phyloP scores from a whole-genome alignment of 176 grass and related monocot genomes.

The Rhipidocladum racemiflorum region DNA sequence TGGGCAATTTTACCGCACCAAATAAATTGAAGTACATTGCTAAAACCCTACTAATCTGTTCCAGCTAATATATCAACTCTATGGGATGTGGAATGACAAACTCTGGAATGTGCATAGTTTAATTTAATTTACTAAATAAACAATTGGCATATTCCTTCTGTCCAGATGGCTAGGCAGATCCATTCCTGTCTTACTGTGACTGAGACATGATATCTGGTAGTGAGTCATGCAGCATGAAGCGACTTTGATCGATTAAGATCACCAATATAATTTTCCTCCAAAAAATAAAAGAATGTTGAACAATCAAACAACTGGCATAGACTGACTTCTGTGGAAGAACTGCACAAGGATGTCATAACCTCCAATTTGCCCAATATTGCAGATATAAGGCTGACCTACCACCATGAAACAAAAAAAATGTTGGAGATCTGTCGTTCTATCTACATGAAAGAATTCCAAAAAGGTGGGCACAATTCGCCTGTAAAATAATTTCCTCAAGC shows the following conservation, averaged over 20 bases:
- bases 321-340: not conserved
- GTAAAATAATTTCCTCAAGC: not conserved
- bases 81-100: not conserved
- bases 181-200: not conserved
- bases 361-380: not conserved
- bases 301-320: not conserved
- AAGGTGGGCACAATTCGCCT: not conserved
- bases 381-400: not conserved
- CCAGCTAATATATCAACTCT: slow-evolving; percentile 24
- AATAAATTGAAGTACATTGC: not conserved
- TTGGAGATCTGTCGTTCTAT: slow-evolving; percentile 33
- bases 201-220: not conserved
- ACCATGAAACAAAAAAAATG: slow-evolving; percentile 2
- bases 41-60: slow-evolving; percentile 16
- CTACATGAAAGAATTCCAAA: slow-evolving; percentile 49
- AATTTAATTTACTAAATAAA: slow-evolving; percentile 40
- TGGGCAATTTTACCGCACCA: not conserved
- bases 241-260: not conserved
- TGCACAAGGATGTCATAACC: slow-evolving; percentile 3
- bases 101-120: slow-evolving; percentile 30
- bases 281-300: not conserved
- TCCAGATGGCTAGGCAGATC: not conserved
- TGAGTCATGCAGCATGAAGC: not conserved
- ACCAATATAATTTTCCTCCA: not conserved
- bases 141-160: not conserved